A percentile compares a stretch with the other conserved stretches of the same genome.
phyloP scores from a whole-genome alignment of 805 yeast genomes.

The Pichia phayaonensis region DNA sequence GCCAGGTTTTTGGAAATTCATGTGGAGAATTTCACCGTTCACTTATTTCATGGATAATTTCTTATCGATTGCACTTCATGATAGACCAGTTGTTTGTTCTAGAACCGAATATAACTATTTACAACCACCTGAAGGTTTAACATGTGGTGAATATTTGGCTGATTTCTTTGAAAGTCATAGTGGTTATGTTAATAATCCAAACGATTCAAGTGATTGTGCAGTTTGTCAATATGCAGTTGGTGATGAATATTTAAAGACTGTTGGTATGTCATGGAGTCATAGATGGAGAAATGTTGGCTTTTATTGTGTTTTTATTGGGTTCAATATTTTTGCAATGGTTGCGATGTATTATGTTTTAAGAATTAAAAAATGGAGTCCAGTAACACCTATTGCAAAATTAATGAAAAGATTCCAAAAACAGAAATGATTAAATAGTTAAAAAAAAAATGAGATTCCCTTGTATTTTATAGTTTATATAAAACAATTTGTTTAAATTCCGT shows the following conservation, averaged over 20 bases:
- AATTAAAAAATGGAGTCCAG: constrained; percentile 15
- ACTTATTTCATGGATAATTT: constrained; percentile 58
- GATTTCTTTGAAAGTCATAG: constrained; percentile 29
- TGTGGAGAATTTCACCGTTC: constrained; percentile 68
- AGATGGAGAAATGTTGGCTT: constrained; percentile 67
- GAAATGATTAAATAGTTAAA: background rate
- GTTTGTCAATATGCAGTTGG: constrained; percentile 41
- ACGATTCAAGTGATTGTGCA: constrained; percentile 40
- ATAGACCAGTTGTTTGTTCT: constrained; percentile 43
- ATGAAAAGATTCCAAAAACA: background rate
- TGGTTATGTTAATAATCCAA: constrained; percentile 55
- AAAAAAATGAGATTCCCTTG: background rate
- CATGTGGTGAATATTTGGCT: constrained; percentile 53
- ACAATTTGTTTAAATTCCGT: background rate
- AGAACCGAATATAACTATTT: constrained; percentile 42
- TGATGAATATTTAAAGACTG: constrained; percentile 37
- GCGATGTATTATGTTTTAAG: constrained; percentile 29
- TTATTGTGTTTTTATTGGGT: constrained; percentile 46
- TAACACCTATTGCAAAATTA: background rate
- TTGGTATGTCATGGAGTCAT: constrained; percentile 36
- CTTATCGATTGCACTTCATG: constrained; percentile 43
- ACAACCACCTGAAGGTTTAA: constrained; percentile 50
- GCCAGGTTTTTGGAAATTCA: constrained; percentile 83
- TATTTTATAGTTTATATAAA: background rate
- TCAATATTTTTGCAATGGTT: constrained; percentile 40